Evolutionary conservation across 371 early-diverging fungal genomes (phyloP).

Genomic region (Mucor irregularis): DNA sequence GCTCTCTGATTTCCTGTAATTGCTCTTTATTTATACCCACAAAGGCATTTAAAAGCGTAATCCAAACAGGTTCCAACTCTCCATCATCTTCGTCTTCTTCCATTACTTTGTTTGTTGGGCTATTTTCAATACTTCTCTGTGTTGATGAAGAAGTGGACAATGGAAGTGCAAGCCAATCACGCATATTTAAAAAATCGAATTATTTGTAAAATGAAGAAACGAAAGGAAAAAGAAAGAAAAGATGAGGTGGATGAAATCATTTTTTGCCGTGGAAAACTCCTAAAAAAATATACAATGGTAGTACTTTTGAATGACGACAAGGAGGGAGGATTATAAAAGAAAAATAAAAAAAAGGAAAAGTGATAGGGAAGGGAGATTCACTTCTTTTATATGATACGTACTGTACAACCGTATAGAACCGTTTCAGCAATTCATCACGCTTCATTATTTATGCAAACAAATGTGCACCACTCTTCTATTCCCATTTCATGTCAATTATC

Average conservation of each 20-base stretch:
- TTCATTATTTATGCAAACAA: too few relatives aligned
- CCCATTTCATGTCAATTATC: too few relatives aligned
- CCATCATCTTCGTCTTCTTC: background rate
- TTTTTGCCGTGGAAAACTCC: background rate
- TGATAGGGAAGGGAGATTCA: too few relatives aligned
- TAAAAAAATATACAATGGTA: background rate
- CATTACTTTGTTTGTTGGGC: background rate
- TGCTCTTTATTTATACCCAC: too few relatives aligned
- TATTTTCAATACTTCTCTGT: background rate
- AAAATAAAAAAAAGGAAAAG: background rate
- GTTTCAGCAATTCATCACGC: too few relatives aligned
- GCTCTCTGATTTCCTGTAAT: too few relatives aligned
- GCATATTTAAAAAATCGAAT: slow-evolving; percentile 21
- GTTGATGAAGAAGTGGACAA: background rate
- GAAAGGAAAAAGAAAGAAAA: slow-evolving; percentile 23
- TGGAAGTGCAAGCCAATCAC: slow-evolving; percentile 27
- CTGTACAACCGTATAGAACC: too few relatives aligned
- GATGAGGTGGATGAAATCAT: slow-evolving; percentile 11
- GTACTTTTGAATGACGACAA: too few relatives aligned
- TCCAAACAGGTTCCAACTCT: too few relatives aligned
- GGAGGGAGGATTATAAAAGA: background rate
- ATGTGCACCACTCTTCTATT: too few relatives aligned
- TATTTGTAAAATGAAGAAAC: slow-evolving; percentile 22
- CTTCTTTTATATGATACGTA: slow-evolving; percentile 2
- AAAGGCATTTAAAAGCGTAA: too few relatives aligned